phyloP scores from a whole-genome alignment of 2,329 filamentous ascomycete genomes.

The Fusarium concolor region DNA sequence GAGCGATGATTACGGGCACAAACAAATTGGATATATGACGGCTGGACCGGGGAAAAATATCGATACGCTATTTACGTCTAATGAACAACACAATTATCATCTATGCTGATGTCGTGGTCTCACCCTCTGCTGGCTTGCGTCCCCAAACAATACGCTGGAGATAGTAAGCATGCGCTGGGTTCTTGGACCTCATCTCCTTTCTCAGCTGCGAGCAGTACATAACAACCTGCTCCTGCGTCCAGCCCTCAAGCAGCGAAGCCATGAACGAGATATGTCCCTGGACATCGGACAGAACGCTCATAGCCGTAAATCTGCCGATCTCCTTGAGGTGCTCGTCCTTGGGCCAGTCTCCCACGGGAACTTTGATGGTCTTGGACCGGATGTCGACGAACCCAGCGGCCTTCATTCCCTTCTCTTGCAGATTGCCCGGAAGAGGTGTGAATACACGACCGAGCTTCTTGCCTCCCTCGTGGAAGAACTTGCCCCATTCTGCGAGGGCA shows the following conservation, averaged over 20 bases:
- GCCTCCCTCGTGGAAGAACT: constrained; percentile 45
- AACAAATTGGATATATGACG: constrained; percentile 13
- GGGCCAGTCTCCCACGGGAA: constrained; percentile 38
- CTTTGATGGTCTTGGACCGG: constrained; percentile 38
- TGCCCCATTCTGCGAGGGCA: constrained; percentile 44
- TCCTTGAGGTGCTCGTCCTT: constrained; percentile 31
- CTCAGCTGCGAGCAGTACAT: constrained; percentile 50
- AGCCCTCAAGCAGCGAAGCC: constrained; percentile 51
- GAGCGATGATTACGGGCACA: neutral
- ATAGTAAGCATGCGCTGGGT: constrained; percentile 46
- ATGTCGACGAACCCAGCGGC: constrained; percentile 39
- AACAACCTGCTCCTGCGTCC: constrained; percentile 49
- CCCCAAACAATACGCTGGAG: constrained; percentile 45
- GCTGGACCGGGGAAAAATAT: constrained; percentile 26
- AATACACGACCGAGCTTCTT: constrained; percentile 50
- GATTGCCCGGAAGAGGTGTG: constrained; percentile 10
- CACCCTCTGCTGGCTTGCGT: constrained; percentile 25
- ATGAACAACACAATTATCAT: constrained; percentile 14
- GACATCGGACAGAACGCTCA: constrained; percentile 51
- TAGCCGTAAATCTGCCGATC: constrained; percentile 44
- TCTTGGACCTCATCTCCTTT: constrained; percentile 45
- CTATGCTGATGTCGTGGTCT: neutral
- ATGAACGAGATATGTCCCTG: constrained; percentile 52
- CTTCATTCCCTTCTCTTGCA: constrained; percentile 37
- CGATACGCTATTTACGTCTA: constrained; percentile 22